Evolutionary conservation across 345 rosid species (phyloP).

Genomic region (Schrenkiella parvula): DNA sequence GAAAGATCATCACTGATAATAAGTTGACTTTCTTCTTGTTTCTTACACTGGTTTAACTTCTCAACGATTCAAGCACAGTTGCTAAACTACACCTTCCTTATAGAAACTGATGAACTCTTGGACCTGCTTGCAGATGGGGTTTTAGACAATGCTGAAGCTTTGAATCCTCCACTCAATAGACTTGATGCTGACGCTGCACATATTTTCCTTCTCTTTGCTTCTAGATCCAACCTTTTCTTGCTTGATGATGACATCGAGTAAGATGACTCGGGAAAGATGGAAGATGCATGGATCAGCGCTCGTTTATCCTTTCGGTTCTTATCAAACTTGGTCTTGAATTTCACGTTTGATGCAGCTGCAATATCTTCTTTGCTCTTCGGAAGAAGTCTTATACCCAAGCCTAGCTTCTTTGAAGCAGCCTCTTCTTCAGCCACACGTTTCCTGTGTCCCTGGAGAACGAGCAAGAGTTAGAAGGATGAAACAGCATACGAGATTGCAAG

Average conservation of each 20-base stretch:
- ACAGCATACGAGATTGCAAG: not conserved
- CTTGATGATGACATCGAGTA: conserved; percentile 33
- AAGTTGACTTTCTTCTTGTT: not conserved
- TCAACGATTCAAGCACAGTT: not conserved
- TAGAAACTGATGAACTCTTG: conserved; percentile 28
- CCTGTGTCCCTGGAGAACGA: conserved; percentile 52
- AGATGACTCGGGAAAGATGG: conserved; percentile 62
- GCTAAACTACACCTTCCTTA: conserved; percentile 34
- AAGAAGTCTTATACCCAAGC: conserved; percentile 75
- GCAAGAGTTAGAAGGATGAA: not conserved
- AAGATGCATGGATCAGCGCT: conserved; percentile 60
- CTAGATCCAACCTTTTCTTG: conserved; percentile 60
- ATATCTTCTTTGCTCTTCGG: conserved; percentile 61
- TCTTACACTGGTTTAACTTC: not conserved
- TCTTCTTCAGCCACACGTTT: conserved; percentile 91
- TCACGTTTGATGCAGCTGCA: conserved; percentile 53
- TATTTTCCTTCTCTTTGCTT: conserved; percentile 78
- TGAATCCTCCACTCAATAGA: conserved; percentile 59
- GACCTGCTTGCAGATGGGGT: conserved; percentile 29
- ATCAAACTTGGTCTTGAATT: conserved; percentile 67
- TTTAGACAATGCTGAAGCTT: conserved; percentile 62
- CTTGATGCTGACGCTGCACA: conserved; percentile 59
- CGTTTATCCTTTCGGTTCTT: conserved; percentile 74
- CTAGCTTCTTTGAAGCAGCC: conserved; percentile 58
- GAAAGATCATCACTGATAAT: not conserved